Base-by-base conservation (phyloP, 768 basidiomycete genomes). In the Boletus sp. region DNA sequence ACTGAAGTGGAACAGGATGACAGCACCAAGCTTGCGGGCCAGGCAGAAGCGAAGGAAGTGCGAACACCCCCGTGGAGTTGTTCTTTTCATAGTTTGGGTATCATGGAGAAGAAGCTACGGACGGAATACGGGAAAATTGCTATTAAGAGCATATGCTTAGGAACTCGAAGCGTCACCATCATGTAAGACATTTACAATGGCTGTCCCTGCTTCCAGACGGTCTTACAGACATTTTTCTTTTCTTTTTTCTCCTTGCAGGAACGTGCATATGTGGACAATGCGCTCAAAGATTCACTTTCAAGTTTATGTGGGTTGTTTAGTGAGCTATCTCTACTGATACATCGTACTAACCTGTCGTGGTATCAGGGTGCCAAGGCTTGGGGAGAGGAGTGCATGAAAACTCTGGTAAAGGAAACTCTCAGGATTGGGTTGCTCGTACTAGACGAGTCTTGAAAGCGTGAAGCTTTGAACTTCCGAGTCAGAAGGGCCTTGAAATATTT, bases 201-300 rank as follows among this genome's bases (percentile, higher is more conserved):
- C 7, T 20, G 4, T 24, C 24, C 9, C 32, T 24, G 24, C 24
- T 24, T 24, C 24, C 24, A 24, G 9, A 18, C 24, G 24, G 28
- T 24, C 58, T 47, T 28, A 45, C 24, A 24, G 24, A 24, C 36
- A 5, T 32, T 47, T n/a, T n/a, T n/a, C n/a, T n/a, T n/a, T 9
- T 20, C 2, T 33, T 20, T 12, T 24, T 24, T 24, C 24, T 9
- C 5, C 15, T 24, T 20, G 1, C 33, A 65, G 64, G 37, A 55
- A 47, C 1, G 36, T 59, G n/a, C 60, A 66, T 28, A 60, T 55
- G 32, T 66, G 64, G 64, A 59, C 61, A 6, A 59, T 65, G 44
- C 52, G 57, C 14, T 66, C 64, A 0, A 66, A 52, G 40, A 12
- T 65, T 1, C 41, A 47, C 30, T 51, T 63, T 28, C 52, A 67